Evolutionary conservation across 352 stramenopile genomes (phyloP), one percentile per base, ranked within the genome.

Genomic region (Phytophthora agathidicida): DNA sequence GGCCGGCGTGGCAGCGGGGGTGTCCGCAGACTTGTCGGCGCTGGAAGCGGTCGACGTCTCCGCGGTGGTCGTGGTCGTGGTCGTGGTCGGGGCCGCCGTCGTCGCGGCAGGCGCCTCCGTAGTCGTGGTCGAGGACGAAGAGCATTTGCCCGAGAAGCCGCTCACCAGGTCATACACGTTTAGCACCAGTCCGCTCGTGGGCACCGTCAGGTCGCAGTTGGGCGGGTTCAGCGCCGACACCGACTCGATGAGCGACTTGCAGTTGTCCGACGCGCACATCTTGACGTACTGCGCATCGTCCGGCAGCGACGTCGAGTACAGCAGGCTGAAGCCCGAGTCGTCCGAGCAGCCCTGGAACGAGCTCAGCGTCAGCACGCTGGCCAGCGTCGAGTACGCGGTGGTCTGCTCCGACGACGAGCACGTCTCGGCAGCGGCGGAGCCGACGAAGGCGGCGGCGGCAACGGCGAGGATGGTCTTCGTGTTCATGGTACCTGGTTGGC

Each of bases 181-280:
- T 37, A 68, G 20, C 33, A 65, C 46, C 5, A 65, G 52, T 17
- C 64, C 64, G 60, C 64, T 73, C 42, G 58, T 73, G 2, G 64
- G 60, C 32, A 74, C 55, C 11, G 52, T 68, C 49, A 77, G 53
- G 37, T 60, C 60, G 51, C 68, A 77, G 64, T 74, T 56, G 22
- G 53, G 51, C 14, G 60, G 63, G 59, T 58, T 63, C 46, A 68
- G 48, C 28, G 48, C 38, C 0, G 20, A 30, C 53, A 77, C 46
- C 14, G 37, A 52, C 48, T 35, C 23, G 33, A 74, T 59, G 6
- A 74, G 24, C 36, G 49, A 54, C 48, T 62, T 32, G 54, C 69
- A 78, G 33, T 54, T 52, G 27, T 36, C 28, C 43, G 54, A 68
- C 23, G 52, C 49, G 60, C 64, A 77, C 68, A 77, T 77, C 32